Conservation (phyloP, 306 rosid species). For the Dryas drummondii region DNA sequence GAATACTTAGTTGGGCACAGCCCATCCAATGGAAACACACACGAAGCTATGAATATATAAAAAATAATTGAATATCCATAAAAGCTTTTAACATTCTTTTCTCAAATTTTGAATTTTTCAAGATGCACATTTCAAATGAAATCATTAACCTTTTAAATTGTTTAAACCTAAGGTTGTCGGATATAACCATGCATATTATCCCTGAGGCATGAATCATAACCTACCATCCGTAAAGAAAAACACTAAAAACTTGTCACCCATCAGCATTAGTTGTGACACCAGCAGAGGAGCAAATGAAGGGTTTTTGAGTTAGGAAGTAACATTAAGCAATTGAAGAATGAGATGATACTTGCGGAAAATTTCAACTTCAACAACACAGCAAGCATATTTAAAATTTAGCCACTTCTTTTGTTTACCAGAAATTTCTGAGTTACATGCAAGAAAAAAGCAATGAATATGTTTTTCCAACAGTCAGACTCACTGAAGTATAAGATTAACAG, state of each 20-base stretch:
- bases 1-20: too few species aligned
- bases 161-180: too few species aligned
- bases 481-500: not conserved
- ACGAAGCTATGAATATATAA: too few species aligned
- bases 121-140: not conserved
- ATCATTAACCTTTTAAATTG: too few species aligned
- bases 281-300: not conserved
- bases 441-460: not conserved
- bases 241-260: not conserved
- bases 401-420: not conserved
- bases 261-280: not conserved
- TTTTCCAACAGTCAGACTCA: not conserved
- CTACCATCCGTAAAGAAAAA: not conserved
- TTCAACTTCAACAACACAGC: too few species aligned
- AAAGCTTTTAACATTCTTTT: not conserved
- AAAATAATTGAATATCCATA: too few species aligned
- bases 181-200: too few species aligned
- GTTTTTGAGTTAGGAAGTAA: not conserved
- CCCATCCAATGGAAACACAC: too few species aligned
- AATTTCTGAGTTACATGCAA: not conserved
- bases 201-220: too few species aligned
- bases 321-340: not conserved
- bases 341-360: not conserved
- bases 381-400: not conserved
- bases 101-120: not conserved